These are phyloP conservation scores for Colletotrichum salicis DNA, from an alignment of 2,329 filamentous ascomycete genomes.

Conservation along the genomic window DNA sequence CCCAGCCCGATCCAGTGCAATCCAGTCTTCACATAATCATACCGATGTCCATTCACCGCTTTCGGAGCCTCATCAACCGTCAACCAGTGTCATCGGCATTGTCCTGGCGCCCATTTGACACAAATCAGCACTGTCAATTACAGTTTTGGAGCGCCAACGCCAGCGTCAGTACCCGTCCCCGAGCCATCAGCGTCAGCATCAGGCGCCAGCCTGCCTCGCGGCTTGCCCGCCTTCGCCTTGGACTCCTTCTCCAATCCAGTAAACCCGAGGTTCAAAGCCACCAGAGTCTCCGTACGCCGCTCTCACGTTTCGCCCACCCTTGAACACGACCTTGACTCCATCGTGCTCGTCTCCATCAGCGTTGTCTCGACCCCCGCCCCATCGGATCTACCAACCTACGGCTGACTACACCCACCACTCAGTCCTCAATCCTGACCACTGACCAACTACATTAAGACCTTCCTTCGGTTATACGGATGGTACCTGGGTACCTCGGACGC, in stretches of 20 bases:
- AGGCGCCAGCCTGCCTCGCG: background rate
- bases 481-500: slow-evolving; percentile 14
- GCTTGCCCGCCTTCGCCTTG: background rate
- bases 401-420: background rate
- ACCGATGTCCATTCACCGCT: slow-evolving; percentile 17
- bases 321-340: slow-evolving; percentile 23
- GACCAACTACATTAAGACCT: background rate
- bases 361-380: slow-evolving; percentile 24
- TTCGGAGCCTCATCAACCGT: slow-evolving; percentile 30
- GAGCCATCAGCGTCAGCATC: background rate
- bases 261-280: slow-evolving; percentile 5
- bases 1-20: slow-evolving; percentile 17
- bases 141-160: background rate
- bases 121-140: slow-evolving; percentile 1
- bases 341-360: slow-evolving; percentile 19
- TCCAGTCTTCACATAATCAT: slow-evolving; percentile 1
- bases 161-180: background rate
- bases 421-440: background rate
- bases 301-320: slow-evolving; percentile 24
- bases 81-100: slow-evolving; percentile 29
- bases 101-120: slow-evolving; percentile 21
- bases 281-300: background rate
- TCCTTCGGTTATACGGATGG: background rate
- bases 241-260: background rate
- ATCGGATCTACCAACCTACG: slow-evolving; percentile 22